Evolutionary conservation across 176 grass and related monocot genomes (phyloP), one percentile per base, ranked within the genome.

Genomic region (Lolium perenne): DNA sequence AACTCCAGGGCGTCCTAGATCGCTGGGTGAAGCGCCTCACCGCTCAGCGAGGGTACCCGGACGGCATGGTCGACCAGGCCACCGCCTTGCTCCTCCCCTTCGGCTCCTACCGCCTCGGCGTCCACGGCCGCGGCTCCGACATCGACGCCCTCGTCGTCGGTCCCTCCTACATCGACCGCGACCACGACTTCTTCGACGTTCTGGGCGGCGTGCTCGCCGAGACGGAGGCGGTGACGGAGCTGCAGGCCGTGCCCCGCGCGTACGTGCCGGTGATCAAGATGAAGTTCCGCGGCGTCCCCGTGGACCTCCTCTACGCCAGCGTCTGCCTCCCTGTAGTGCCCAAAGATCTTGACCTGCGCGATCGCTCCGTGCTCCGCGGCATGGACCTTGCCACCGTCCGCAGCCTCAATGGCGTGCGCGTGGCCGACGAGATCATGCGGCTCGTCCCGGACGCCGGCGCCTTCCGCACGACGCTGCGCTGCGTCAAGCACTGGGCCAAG

Each of bases 131-230:
- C 50, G 93, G 87, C 81, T 90, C 95, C 78, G 95, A 98, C 53
- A 89, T 98, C 77, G 95, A 98, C 85, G 92, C 87, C 54, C 87
- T 95, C 57, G 94, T 94, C 83, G 85, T 98, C n/a, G 93, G 95
- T 4, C 93, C 95, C 17, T 92, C 85, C 79, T 98, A 85, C 89
- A 89, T 92, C 10, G 87, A 89, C 72, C 85, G 91, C 69, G 93
- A 95, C 54, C 76, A 78, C 26, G 87, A 92, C 70, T 98, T 98
- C 82, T 98, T 98, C 57, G 81, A 74, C 10, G 87, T 65, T 38
- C 85, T 97, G n/a, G 91, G 69, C 76, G 85, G 68, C 76, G 83
- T 60, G 71, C 88, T 97, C 51, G 76, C 87, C 10, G 87, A 84
- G 87, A 88, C 85, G 78, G 91, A 85, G 74, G 82, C 87, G 6